Evolutionary conservation across 208 protist genomes (phyloP), one percentile per base, ranked within the genome.

Genomic region (Phytomonas serpens): DNA sequence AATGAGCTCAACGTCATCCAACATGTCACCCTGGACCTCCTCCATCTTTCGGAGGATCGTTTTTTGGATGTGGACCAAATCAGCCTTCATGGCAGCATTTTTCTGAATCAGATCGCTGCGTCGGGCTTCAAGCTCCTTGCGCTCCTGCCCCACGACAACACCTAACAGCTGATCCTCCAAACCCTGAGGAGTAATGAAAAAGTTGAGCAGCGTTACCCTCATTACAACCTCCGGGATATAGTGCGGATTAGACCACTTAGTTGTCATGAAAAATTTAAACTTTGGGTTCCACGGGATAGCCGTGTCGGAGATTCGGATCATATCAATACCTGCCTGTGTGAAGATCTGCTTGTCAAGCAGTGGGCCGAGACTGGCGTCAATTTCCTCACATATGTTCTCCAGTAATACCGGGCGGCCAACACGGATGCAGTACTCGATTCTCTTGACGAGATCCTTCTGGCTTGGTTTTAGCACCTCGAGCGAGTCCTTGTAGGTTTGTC

Each of bases 201-300:
- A 99, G 85, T 99, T 99, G 61, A 99, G 84, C 69, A 99, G 82
- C 63, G 97, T 99, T 57, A 99, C 97, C 66, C 99, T 99, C 75
- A 98, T 97, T 81, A 93, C 93, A 19, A 96, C 80, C 79, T 99
- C 98, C 3, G 98, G 98, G 29, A 92, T 94, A 82, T 99, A 99
- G 83, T 98, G 93, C 57, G 98, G 98, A 79, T 99, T 99, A 11
- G 94, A 88, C 36, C 98, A 82, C 82, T 99, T 98, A 9, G 98
- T 99, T n/a, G 97, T 99, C 86, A 99, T 98, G 83, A 98, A 99
- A 72, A 99, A 97, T 78, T 92, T 95, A 89, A 99, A 99, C 72
- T 98, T 93, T 37, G 83, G 67, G 80, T 98, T 97, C 88, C 95
- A 99, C 42, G 97, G 97, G 61, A 99, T 97, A 6, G 93, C 74